phyloP scores from a whole-genome alignment of 441 rosid genomes.

The Manihot esculenta region DNA sequence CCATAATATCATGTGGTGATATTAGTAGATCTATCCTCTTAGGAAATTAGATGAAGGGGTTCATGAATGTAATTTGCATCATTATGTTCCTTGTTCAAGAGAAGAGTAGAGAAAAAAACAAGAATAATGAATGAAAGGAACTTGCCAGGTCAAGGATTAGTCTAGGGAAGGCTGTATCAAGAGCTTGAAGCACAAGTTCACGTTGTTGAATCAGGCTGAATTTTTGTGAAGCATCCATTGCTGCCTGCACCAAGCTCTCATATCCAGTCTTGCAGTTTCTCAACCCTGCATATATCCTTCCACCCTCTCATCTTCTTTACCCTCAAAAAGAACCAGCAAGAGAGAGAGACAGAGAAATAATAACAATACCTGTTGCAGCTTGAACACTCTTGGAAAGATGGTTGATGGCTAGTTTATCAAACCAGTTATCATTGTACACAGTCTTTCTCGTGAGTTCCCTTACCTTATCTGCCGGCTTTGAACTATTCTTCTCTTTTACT shows the following conservation, averaged over 20 bases:
- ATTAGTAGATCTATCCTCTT: too few relatives aligned
- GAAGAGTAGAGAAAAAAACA: background rate
- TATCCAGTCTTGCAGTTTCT: constrained; percentile 51
- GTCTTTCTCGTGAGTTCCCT: constrained; percentile 22
- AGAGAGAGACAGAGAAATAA: background rate
- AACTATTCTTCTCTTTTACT: constrained; percentile 20
- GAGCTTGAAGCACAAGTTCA: constrained; percentile 60
- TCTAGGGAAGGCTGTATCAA: constrained; percentile 60
- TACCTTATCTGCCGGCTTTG: constrained; percentile 15
- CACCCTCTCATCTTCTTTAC: background rate
- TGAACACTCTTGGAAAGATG: constrained; percentile 63
- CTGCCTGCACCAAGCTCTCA: constrained; percentile 73
- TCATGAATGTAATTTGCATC: too few relatives aligned
- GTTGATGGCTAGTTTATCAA: constrained; percentile 57
- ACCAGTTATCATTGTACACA: constrained; percentile 54
- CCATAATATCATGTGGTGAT: too few relatives aligned
- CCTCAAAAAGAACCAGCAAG: background rate
- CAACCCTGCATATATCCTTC: constrained; percentile 45
- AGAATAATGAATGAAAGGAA: background rate
- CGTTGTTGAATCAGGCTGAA: constrained; percentile 50
- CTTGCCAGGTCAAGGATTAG: constrained; percentile 59
- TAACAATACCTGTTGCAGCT: constrained; percentile 46
- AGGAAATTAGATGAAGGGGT: too few relatives aligned
- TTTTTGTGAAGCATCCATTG: constrained; percentile 48
- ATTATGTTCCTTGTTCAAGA: too few relatives aligned